Conservation (phyloP, 2,329 filamentous ascomycete species). For the Emergomyces orientalis region DNA sequence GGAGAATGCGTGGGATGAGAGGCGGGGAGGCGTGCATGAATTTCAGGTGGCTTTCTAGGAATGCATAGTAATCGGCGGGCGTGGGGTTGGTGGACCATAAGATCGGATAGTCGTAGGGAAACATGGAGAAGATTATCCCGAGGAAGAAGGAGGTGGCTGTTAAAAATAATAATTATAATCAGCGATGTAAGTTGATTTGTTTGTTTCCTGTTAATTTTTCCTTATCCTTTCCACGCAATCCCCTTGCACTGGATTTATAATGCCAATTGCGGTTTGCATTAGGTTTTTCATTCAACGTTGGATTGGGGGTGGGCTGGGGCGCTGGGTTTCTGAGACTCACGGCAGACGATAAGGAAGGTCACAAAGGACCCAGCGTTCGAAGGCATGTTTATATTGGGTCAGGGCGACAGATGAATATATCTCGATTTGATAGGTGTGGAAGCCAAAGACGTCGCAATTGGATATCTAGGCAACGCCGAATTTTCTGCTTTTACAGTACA, state of each 20-base stretch:
- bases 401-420: neutral
- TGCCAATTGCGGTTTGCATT: neutral
- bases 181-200: conserved; percentile 6
- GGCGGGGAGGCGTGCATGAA: conserved; percentile 88
- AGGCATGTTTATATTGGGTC: conserved; percentile 23
- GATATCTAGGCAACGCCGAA: neutral
- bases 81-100: conserved; percentile 38
- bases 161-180: neutral
- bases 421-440: neutral
- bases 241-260: neutral
- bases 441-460: neutral
- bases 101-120: conserved; percentile 66
- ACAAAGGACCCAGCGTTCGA: conserved; percentile 60
- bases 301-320: conserved; percentile 8
- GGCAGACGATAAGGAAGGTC: conserved; percentile 92
- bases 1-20: conserved; percentile 83
- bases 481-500: neutral
- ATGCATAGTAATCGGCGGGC: conserved; percentile 59
- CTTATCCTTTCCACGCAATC: neutral
- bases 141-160: conserved; percentile 92
- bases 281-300: neutral
- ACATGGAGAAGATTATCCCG: conserved; percentile 89
- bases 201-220: neutral
- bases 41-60: conserved; percentile 80
- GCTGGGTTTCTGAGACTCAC: conserved; percentile 48